Percentiles rank a stretch among this genome's conserved stretches.
Conservation (phyloP, 148 eudicot genomes). For the Agrostemma githago region DNA sequence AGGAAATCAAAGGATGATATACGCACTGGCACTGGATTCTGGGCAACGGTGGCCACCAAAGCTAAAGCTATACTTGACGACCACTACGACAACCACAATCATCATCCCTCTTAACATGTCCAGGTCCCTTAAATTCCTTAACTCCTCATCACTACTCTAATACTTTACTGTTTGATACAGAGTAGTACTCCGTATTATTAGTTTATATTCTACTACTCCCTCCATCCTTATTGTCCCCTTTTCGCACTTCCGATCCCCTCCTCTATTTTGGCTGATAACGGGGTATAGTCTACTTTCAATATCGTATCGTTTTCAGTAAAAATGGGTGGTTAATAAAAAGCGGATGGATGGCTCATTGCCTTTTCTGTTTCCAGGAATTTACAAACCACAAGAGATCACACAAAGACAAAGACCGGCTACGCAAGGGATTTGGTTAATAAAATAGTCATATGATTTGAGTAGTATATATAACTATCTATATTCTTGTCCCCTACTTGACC, state of each 20-base stretch:
- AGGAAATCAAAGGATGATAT: conserved; percentile 36
- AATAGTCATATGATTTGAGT: too few species aligned
- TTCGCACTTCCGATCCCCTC: too few species aligned
- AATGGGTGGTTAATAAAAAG: too few species aligned
- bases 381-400: conserved; percentile 38
- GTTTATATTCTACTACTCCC: background rate
- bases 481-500: too few species aligned
- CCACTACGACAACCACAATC: conserved; percentile 14
- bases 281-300: too few species aligned
- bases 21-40: conserved; percentile 55
- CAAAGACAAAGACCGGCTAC: conserved; percentile 43
- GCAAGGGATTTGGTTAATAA: conserved; percentile 67
- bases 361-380: conserved; percentile 32
- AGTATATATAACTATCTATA: too few species aligned
- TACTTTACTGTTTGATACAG: background rate
- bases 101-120: conserved; percentile 16
- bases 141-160: conserved; percentile 6
- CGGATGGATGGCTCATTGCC: background rate
- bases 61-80: conserved; percentile 66
- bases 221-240: too few species aligned
- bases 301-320: too few species aligned
- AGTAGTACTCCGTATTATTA: too few species aligned
- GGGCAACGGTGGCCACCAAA: conserved; percentile 66
- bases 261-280: too few species aligned
- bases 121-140: conserved; percentile 25